Percentiles rank a stretch among this genome's conserved stretches.
phyloP scores from a whole-genome alignment of 2,329 filamentous ascomycete genomes.

The Pyricularia grisea region DNA sequence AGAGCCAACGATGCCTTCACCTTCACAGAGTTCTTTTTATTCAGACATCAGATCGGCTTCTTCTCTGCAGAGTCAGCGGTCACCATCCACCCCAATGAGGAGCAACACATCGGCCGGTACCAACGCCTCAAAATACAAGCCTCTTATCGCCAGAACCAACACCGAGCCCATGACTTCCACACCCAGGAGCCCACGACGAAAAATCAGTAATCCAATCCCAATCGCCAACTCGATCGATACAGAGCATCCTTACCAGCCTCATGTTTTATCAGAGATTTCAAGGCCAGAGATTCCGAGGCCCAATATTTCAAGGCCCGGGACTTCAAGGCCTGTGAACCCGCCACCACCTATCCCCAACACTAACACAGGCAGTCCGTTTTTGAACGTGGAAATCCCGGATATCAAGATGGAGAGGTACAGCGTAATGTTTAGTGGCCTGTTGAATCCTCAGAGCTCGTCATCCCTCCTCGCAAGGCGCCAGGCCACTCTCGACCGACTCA shows the following conservation, averaged over 20 bases:
- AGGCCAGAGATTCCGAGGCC: not conserved
- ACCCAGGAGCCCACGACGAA: conserved; percentile 6
- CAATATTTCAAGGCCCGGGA: not conserved
- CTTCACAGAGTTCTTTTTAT: not conserved
- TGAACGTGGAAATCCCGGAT: conserved; percentile 74
- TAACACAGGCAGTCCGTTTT: conserved; percentile 24
- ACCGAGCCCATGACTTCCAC: conserved; percentile 24
- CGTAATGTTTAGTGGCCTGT: conserved; percentile 78
- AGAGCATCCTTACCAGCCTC: conserved; percentile 3
- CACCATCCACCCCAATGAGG: conserved; percentile 12
- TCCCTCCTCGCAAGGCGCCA: conserved; percentile 47
- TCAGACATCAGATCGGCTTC: not conserved
- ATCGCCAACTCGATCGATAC: not conserved
- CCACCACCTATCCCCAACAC: not conserved
- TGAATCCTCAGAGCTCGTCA: conserved; percentile 36
- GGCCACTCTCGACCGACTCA: conserved; percentile 48
- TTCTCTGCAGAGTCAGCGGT: not conserved
- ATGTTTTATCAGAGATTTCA: conserved; percentile 2
- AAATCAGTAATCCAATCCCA: not conserved
- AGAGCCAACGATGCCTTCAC: not conserved
- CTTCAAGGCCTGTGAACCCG: not conserved
- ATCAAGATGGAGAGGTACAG: conserved; percentile 83
- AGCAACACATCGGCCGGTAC: conserved; percentile 25
- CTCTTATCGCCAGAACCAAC: conserved; percentile 31
- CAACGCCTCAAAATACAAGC: conserved; percentile 29